Base-by-base conservation (phyloP, 2,329 filamentous ascomycete genomes). In the Arachnopeziza araneosa region DNA sequence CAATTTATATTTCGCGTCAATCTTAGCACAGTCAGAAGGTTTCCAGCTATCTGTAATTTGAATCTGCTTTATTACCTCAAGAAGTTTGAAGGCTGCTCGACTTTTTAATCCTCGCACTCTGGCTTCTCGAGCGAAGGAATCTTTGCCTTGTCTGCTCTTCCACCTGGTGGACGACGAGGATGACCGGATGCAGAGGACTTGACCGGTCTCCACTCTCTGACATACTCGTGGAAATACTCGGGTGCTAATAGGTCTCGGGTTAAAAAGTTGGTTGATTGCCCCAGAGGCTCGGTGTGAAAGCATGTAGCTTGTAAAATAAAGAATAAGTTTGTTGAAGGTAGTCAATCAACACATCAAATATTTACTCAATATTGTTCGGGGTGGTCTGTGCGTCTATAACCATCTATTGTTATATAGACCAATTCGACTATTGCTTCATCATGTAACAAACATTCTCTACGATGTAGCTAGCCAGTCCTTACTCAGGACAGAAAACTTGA, bases 51-150 rank as follows among this genome's bases (percentile, higher is more conserved):
- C 17, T 23, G 24, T 50, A 19, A 24, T 10, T 14, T 14, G 17
- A 48, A 5, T n/a, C 21, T 14, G 24, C 2, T 50, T 55, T 30
- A 9, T 32, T 71, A 91, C 91, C 80, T 97, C 90, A 21, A 97
- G 76, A 10, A 99, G 79, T 75, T 99, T 99, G 75, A 95, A 97
- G 0, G 93, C 95, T 24, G 95, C 95, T 63, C 95, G 85, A 69
- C 91, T 96, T 75, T 93, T 97, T 60, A 97, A 77, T 0, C 88
- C 88, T 66, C 89, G 82, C 1, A 96, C 85, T 70, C 86, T 89
- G 52, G 95, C 93, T 68, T 89, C 84, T 59, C 83, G 84, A 0
- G 88, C 83, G 72, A 86, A 96, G 21, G 75, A 76, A 76, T 99
- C 95, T 50, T 76, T 81, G 49, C 78, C 78, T 71, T 97, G 93